These are phyloP conservation scores for Brassica napus DNA, from an alignment of 345 rosid genomes.

Conservation along the genomic window DNA sequence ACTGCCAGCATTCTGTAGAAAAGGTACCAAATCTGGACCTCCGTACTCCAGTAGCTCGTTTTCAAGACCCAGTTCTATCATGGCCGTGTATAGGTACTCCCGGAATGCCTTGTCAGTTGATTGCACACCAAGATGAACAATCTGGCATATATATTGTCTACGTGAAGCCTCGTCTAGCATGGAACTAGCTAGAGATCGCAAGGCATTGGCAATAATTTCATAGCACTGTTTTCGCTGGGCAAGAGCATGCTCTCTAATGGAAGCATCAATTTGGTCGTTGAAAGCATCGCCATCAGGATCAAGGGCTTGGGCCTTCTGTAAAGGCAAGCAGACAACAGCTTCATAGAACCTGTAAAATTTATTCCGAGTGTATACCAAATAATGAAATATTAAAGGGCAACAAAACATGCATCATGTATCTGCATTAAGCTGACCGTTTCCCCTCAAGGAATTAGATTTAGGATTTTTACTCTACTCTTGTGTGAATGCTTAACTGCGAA, in stretches of 20 bases:
- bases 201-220: constrained; percentile 74
- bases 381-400: background rate
- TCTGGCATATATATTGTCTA: constrained; percentile 80
- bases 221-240: constrained; percentile 88
- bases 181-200: constrained; percentile 63
- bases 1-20: constrained; percentile 79
- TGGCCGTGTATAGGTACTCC: constrained; percentile 72
- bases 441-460: background rate
- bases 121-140: constrained; percentile 93
- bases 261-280: constrained; percentile 83
- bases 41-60: constrained; percentile 93
- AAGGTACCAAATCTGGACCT: constrained; percentile 96
- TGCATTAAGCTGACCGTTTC: constrained; percentile 1
- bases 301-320: constrained; percentile 89
- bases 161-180: constrained; percentile 69
- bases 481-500: constrained; percentile 12
- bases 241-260: constrained; percentile 70
- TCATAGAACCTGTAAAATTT: constrained; percentile 82
- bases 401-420: constrained; percentile 6
- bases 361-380: constrained; percentile 10
- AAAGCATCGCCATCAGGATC: constrained; percentile 95
- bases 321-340: constrained; percentile 91
- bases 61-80: constrained; percentile 92
- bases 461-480: background rate
- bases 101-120: constrained; percentile 89